Conservation (phyloP, 345 rosid genomes). For the Atalantia buxifolia region DNA sequence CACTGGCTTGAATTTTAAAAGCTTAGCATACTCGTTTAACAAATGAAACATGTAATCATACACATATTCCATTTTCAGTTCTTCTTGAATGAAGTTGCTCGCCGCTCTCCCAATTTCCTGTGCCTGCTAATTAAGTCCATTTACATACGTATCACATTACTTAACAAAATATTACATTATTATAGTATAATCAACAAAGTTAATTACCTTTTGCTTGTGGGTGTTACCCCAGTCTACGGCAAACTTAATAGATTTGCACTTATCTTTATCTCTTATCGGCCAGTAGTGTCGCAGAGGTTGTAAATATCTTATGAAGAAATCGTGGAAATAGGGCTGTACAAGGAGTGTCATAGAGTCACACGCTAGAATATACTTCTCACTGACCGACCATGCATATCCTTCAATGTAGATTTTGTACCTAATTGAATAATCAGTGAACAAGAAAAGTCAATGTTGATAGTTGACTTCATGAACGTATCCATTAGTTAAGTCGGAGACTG, state of each 20-base stretch:
- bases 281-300: conserved; percentile 57
- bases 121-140: conserved; percentile 35
- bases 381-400: conserved; percentile 70
- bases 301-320: conserved; percentile 49
- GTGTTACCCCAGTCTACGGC: conserved; percentile 81
- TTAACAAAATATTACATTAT: too few species aligned
- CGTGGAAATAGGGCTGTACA: conserved; percentile 41
- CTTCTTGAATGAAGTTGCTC: conserved; percentile 50
- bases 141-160: not conserved
- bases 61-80: conserved; percentile 59
- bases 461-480: not conserved
- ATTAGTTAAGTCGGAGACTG: not conserved
- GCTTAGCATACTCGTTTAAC: conserved; percentile 66
- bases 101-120: conserved; percentile 59
- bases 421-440: not conserved
- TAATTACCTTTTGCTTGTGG: conserved; percentile 52
- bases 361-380: conserved; percentile 55
- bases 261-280: conserved; percentile 56
- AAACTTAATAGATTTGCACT: conserved; percentile 69
- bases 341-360: conserved; percentile 44
- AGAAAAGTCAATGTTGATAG: not conserved
- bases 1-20: conserved; percentile 44
- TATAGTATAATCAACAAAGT: not conserved
- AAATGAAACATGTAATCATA: conserved; percentile 79
- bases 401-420: conserved; percentile 82